phyloP scores from a whole-genome alignment of 2,329 filamentous ascomycete genomes.

The Pestalotiopsis sp. region DNA sequence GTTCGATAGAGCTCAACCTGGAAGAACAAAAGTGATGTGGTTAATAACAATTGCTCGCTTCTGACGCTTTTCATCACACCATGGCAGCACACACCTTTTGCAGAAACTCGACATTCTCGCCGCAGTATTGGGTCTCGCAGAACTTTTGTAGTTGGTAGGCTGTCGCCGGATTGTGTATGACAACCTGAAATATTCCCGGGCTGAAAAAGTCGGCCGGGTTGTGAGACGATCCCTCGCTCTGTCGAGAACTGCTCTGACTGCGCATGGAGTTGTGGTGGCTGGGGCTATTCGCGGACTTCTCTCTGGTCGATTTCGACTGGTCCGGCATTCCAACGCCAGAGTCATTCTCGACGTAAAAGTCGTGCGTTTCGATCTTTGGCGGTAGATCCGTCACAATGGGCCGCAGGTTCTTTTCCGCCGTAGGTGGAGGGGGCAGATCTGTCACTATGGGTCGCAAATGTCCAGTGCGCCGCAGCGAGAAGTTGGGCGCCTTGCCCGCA shows the following conservation, averaged over 20 bases:
- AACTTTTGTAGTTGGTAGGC: slow-evolving; percentile 43
- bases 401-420: not conserved
- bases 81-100: slow-evolving; percentile 37
- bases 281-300: not conserved
- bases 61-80: not conserved
- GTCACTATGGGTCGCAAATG: not conserved
- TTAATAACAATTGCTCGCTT: not conserved
- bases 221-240: slow-evolving; percentile 9
- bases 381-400: not conserved
- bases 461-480: not conserved
- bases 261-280: not conserved
- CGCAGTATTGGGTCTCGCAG: slow-evolving; percentile 40
- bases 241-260: not conserved
- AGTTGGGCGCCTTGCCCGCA: not conserved
- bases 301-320: not conserved
- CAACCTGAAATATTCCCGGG: slow-evolving; percentile 41
- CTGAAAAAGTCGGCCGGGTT: slow-evolving; percentile 43
- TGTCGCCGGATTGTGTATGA: slow-evolving; percentile 45
- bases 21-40: not conserved
- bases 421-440: not conserved
- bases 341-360: not conserved
- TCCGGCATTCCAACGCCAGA: not conserved
- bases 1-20: slow-evolving; percentile 45
- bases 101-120: slow-evolving; percentile 49
- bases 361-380: not conserved